These are phyloP conservation scores for Spiraea crenata DNA, from an alignment of 331 rosid genomes.

Conservation along the genomic window DNA sequence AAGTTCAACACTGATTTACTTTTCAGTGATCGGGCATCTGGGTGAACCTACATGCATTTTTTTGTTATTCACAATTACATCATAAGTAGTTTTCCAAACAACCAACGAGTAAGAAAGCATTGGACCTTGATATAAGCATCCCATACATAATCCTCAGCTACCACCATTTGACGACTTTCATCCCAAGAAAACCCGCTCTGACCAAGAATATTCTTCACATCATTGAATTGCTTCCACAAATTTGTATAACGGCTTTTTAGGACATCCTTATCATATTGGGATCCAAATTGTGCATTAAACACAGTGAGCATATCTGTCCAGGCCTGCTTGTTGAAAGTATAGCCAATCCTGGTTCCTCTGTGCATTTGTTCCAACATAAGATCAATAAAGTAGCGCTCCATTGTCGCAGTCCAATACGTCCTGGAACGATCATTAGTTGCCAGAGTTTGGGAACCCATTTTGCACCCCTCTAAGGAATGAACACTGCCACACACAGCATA, in stretches of 20 bases:
- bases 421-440: conserved; percentile 57
- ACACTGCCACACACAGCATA: neutral
- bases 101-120: neutral
- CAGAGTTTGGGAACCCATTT: conserved; percentile 51
- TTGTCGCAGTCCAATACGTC: conserved; percentile 61
- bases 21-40: conserved; percentile 60
- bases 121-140: conserved; percentile 53
- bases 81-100: neutral
- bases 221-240: conserved; percentile 81
- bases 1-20: conserved; percentile 60
- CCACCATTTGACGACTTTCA: conserved; percentile 61
- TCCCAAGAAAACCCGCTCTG: conserved; percentile 74
- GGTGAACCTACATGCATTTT: conserved; percentile 43
- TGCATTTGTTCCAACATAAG: conserved; percentile 77
- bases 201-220: conserved; percentile 56
- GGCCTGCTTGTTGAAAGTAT: conserved; percentile 72
- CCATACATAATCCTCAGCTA: conserved; percentile 65
- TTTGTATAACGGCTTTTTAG: conserved; percentile 65
- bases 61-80: conserved; percentile 8
- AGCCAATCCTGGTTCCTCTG: conserved; percentile 60
- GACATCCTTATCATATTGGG: conserved; percentile 70
- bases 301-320: conserved; percentile 65
- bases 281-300: conserved; percentile 66
- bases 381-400: conserved; percentile 71
- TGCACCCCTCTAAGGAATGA: conserved; percentile 20